These are phyloP conservation scores for Sclerotiophoma versabilis DNA, from an alignment of 2,329 filamentous ascomycete genomes.

Conservation along the genomic window DNA sequence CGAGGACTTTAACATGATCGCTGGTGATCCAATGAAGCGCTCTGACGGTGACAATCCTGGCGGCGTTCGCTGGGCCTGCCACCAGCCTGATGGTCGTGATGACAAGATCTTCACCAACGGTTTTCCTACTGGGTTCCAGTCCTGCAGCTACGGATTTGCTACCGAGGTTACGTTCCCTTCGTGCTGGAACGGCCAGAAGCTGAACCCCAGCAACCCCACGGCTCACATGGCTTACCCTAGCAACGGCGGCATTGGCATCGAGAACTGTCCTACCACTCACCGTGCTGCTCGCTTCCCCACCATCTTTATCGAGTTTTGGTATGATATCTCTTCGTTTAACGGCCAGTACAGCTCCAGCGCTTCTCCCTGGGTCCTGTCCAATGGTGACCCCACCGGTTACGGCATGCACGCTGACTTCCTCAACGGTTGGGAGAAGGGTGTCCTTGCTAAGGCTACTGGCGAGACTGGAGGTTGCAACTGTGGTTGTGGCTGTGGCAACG, in stretches of 20 bases:
- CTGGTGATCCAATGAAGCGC: constrained; percentile 42
- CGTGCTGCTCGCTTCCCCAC: constrained; percentile 45
- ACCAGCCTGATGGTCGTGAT: constrained; percentile 31
- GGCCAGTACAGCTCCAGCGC: constrained; percentile 40
- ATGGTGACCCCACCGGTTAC: constrained; percentile 48
- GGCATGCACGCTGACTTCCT: constrained; percentile 49
- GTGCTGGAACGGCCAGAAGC: constrained; percentile 48
- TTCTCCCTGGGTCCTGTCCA: constrained; percentile 45
- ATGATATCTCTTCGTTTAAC: constrained; percentile 44
- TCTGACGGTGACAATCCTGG: constrained; percentile 38
- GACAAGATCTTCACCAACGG: constrained; percentile 38
- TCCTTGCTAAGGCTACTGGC: constrained; percentile 45
- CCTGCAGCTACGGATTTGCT: constrained; percentile 46
- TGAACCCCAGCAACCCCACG: constrained; percentile 41
- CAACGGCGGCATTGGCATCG: constrained; percentile 35
- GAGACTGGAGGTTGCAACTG: constrained; percentile 46
- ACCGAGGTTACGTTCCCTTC: constrained; percentile 47
- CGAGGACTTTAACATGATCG: constrained; percentile 48
- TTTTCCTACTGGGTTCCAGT: constrained; percentile 48
- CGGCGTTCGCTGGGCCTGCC: constrained; percentile 45
- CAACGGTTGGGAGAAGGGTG: constrained; percentile 49
- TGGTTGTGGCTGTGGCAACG: constrained; percentile 46
- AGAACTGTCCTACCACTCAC: constrained; percentile 44
- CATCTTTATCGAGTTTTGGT: constrained; percentile 52
- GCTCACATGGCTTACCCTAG: constrained; percentile 52